Conservation (phyloP, 257 asterid species). For the Gardenia jasminoides region DNA sequence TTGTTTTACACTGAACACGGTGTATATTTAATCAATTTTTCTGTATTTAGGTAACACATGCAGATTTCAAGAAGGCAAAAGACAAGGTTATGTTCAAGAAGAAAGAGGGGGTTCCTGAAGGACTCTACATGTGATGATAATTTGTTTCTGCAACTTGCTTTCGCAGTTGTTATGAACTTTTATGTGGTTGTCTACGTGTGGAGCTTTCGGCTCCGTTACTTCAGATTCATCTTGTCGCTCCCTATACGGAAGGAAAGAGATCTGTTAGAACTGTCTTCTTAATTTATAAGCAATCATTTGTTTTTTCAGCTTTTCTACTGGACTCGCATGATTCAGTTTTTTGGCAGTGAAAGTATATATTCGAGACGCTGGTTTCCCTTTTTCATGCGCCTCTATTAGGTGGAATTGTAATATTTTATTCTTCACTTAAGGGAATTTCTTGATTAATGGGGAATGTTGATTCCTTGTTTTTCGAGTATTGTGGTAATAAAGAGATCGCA, state of each 20-base stretch:
- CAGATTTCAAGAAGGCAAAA: slow-evolving; percentile 56
- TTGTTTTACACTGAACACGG: background rate
- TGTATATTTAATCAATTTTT: background rate
- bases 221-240: background rate
- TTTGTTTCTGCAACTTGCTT: background rate
- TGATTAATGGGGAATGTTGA: no score
- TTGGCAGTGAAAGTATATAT: background rate
- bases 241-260: background rate
- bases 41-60: slow-evolving; percentile 35
- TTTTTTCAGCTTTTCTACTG: background rate
- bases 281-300: slow-evolving; percentile 1
- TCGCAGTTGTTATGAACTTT: background rate
- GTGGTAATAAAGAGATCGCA: no score
- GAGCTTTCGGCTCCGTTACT: background rate
- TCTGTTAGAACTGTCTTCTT: slow-evolving; percentile 1
- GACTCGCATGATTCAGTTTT: background rate
- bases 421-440: no score
- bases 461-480: no score
- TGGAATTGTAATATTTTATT: background rate
- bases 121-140: slow-evolving; percentile 45
- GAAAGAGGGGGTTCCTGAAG: slow-evolving; percentile 58
- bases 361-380: background rate
- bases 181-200: background rate
- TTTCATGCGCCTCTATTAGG: background rate
- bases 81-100: slow-evolving; percentile 61